Evolutionary conservation across 768 basidiomycete species (phyloP).

Genomic region (Gloeopeniophorella convolvens): DNA sequence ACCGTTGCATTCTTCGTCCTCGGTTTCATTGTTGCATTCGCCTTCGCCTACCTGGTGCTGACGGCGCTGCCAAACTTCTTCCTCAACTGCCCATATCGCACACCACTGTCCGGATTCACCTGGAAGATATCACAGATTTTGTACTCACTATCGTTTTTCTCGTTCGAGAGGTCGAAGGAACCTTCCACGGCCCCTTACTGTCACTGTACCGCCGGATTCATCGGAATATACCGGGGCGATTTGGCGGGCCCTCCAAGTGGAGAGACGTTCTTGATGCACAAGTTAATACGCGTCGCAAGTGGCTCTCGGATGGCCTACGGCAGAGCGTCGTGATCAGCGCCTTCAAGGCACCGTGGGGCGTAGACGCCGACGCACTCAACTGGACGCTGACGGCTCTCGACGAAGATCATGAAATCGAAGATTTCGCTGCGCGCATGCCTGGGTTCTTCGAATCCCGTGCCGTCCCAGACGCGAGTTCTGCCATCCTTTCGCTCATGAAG

Average conservation of each 20-base stretch:
- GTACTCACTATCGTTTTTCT: neutral
- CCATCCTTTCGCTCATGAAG: neutral
- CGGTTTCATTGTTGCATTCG: neutral
- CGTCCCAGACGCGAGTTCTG: neutral
- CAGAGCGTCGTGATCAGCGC: neutral
- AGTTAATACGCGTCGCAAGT: neutral
- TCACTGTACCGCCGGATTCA: neutral
- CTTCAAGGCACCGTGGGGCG: neutral
- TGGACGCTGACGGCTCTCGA: conserved; percentile 8
- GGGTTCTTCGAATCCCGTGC: neutral
- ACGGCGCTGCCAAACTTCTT: neutral
- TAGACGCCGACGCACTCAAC: neutral
- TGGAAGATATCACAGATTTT: neutral
- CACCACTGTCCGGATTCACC: neutral
- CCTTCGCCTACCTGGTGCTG: neutral
- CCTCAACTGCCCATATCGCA: conserved; percentile 3
- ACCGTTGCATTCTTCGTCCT: conserved; percentile 6
- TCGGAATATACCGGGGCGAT: neutral
- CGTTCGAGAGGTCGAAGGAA: neutral
- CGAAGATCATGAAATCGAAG: neutral
- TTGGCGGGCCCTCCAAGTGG: neutral
- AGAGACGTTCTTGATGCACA: neutral
- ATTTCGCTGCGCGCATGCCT: conserved; percentile 1
- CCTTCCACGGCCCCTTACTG: neutral
- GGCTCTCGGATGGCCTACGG: neutral